Evolutionary conservation across 164 flowering plant species (phyloP).

Genomic region (Aristolochia californica): DNA sequence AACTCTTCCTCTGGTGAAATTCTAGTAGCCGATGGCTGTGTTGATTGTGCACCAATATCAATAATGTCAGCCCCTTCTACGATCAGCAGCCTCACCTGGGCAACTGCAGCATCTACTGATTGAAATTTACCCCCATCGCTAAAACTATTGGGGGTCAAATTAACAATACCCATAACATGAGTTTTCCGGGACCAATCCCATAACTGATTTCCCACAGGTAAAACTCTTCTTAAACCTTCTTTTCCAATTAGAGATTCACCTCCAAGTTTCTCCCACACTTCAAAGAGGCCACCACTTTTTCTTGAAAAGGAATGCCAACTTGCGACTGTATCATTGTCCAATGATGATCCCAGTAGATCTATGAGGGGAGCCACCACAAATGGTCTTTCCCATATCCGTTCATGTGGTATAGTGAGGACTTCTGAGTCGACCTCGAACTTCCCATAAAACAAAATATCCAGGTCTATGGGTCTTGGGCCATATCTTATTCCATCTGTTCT

Average conservation of each 20-base stretch:
- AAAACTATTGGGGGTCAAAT: conserved; percentile 89
- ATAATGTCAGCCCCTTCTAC: conserved; percentile 86
- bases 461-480: conserved; percentile 93
- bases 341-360: conserved; percentile 64
- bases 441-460: conserved; percentile 87
- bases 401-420: conserved; percentile 70
- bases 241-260: conserved; percentile 68
- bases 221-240: conserved; percentile 65
- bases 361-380: conserved; percentile 87
- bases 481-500: conserved; percentile 75
- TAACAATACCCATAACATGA: conserved; percentile 77
- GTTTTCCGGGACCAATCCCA: conserved; percentile 81
- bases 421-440: conserved; percentile 54
- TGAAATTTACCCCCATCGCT: conserved; percentile 86
- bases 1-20: conserved; percentile 72
- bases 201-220: conserved; percentile 57
- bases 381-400: conserved; percentile 90
- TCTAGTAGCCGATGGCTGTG: conserved; percentile 64
- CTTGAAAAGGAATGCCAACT: conserved; percentile 69
- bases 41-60: conserved; percentile 92
- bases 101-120: conserved; percentile 55
- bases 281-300: conserved; percentile 45
- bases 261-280: conserved; percentile 72
- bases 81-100: conserved; percentile 58
- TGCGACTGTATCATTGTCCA: conserved; percentile 49